Base-by-base conservation (phyloP, 768 basidiomycete species). In the Kwoniella mangroviensis region DNA sequence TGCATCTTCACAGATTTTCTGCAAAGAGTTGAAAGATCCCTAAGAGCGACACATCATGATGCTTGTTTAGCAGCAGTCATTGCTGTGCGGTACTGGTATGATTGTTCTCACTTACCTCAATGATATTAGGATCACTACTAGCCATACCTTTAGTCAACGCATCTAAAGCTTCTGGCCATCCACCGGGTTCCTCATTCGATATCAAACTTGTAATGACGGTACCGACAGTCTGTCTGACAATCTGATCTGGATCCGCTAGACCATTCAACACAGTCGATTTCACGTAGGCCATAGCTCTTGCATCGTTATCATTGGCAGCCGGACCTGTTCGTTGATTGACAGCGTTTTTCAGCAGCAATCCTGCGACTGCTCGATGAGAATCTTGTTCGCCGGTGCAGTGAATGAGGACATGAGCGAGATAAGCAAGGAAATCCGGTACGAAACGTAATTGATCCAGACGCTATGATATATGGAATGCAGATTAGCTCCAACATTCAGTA, bases 1-100 rank as follows among this genome's bases (percentile, higher is more conserved):
- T 73, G 93, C 95, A 81, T 99, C 97, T 83, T 98, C 94, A 83
- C 94, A 96, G 63, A 96, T 91, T 83, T 97, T 97, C 84, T 93
- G 91, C 43, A 98, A 87, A 2, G 94, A 90, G 81, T 93, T 92
- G 85, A 98, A 98, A 13, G 94, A 92, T 57, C 92, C 92, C 96
- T 91, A 73, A 22, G 40, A 65, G 24, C 22, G 49, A 65, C 43
- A 61, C 21, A 41, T 2, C 13, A 28, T 21, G 17, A 22, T 2
- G 24, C 17, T 42, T 57, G 68, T 11, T 40, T 5, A 61, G 43
- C 59, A 28, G 42, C 60, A 28, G 10, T 13, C 22, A 57, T 17
- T 11, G 12, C 7, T 15, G 56, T 7, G n/a, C 65, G 34, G 34
- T 34, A 34, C 34, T 34, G n/a, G 28, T 19, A 42, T 60, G 40